Evolutionary conservation across 441 rosid genomes (phyloP).

Genomic region (Omphalea diandra): DNA sequence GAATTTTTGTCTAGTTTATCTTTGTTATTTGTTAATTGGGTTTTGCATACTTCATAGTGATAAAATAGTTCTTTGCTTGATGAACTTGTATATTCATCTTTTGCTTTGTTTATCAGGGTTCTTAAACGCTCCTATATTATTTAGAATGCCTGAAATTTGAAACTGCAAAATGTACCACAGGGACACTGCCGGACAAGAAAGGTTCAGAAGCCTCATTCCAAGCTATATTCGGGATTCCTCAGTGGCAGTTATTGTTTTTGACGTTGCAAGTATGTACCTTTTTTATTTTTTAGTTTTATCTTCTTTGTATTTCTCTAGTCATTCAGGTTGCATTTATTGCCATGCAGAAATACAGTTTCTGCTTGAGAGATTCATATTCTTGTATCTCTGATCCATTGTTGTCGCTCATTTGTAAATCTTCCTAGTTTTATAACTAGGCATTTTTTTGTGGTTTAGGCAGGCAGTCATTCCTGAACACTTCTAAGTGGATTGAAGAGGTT

Average conservation of each 20-base stretch:
- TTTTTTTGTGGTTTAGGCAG: constrained; percentile 44
- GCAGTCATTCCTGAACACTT: constrained; percentile 76
- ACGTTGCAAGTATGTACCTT: constrained; percentile 69
- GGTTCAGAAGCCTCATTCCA: constrained; percentile 92
- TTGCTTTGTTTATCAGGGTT: background rate
- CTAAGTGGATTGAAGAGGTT: constrained; percentile 89
- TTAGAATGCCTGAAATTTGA: background rate
- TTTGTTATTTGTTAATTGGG: too few species aligned
- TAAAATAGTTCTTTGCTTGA: too few species aligned
- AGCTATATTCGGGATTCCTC: constrained; percentile 91
- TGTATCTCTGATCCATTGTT: background rate
- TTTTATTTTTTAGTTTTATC: background rate
- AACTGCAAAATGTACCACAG: constrained; percentile 32
- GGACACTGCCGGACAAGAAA: constrained; percentile 94
- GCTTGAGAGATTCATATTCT: background rate
- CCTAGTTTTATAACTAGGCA: background rate
- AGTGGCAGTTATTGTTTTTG: constrained; percentile 84
- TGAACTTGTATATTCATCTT: background rate
- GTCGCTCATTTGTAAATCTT: background rate
- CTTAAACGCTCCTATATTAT: background rate
- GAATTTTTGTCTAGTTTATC: too few species aligned
- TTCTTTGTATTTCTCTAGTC: background rate
- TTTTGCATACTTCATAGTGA: too few species aligned
- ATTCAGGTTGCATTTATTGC: background rate
- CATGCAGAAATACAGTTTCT: background rate